Percentiles rank a stretch among this genome's conserved stretches.
These are phyloP conservation scores for Diversispora epigaea DNA, from an alignment of 192 early-diverging fungal species.

Conservation along the genomic window DNA sequence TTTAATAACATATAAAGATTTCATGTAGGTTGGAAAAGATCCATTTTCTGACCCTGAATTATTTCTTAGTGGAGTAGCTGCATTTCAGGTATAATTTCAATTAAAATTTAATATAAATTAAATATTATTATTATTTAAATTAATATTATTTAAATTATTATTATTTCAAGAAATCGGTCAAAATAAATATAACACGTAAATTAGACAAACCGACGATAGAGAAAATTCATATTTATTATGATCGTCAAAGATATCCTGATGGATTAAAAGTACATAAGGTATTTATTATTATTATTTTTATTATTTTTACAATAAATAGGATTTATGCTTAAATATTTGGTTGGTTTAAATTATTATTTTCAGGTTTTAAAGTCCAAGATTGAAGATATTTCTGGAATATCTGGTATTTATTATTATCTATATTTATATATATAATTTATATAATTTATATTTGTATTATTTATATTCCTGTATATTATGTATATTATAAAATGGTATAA, in stretches of 20 bases:
- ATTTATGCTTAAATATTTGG: not conserved
- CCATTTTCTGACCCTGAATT: conserved; percentile 42
- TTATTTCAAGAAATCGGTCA: conserved; percentile 23
- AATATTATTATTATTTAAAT: not conserved
- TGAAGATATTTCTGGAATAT: no score
- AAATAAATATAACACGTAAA: conserved; percentile 11
- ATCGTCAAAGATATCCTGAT: conserved; percentile 33
- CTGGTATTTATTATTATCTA: no score
- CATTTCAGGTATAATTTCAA: conserved; percentile 39
- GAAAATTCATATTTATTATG: conserved; percentile 33
- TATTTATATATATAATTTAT: no score
- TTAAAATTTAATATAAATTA: not conserved
- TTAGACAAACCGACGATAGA: not conserved
- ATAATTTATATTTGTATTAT: not conserved
- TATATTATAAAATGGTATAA: not conserved
- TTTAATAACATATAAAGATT: not conserved
- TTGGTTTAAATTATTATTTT: not conserved
- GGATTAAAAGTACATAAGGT: conserved; percentile 41
- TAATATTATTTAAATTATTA: not conserved
- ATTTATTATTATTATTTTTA: not conserved
- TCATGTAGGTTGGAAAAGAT: conserved; percentile 44
- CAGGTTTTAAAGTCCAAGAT: no score
- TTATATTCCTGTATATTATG: not conserved
- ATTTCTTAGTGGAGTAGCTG: conserved; percentile 36
- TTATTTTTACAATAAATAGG: not conserved